Conservation (phyloP, 2,329 filamentous ascomycete genomes). For the Stemphylium beticola region DNA sequence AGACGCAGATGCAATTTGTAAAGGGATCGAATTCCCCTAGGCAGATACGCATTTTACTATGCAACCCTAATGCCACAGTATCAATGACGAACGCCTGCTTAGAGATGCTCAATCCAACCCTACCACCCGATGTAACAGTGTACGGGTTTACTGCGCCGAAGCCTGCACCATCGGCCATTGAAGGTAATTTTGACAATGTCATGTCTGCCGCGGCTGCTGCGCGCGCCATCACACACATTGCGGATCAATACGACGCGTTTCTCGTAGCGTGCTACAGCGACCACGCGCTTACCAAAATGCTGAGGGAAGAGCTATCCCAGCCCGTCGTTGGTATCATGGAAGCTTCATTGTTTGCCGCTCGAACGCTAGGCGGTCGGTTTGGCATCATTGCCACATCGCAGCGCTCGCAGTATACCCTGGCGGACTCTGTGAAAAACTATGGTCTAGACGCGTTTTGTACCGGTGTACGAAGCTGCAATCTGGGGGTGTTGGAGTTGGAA, state of each 20-base stretch:
- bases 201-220: slow-evolving; percentile 58
- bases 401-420: background rate
- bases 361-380: slow-evolving; percentile 55
- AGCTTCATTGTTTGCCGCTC: slow-evolving; percentile 56
- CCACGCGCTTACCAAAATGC: slow-evolving; percentile 55
- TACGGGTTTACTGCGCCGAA: slow-evolving; percentile 59
- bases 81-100: background rate
- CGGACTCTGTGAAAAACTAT: slow-evolving; percentile 32
- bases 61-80: background rate
- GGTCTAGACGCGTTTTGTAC: slow-evolving; percentile 53
- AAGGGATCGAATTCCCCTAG: no score
- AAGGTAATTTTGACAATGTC: slow-evolving; percentile 58
- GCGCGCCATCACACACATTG: slow-evolving; percentile 54
- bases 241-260: slow-evolving; percentile 55
- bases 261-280: slow-evolving; percentile 59
- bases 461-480: slow-evolving; percentile 51
- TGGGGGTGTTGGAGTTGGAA: slow-evolving; percentile 56
- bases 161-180: slow-evolving; percentile 59
- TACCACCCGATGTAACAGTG: slow-evolving; percentile 57
- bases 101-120: slow-evolving; percentile 18
- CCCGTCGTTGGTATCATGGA: slow-evolving; percentile 61
- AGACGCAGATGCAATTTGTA: background rate
- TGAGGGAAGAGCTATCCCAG: slow-evolving; percentile 54
- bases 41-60: background rate
- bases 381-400: background rate